These are phyloP conservation scores for Pyrenophora teres DNA, from an alignment of 2,329 filamentous ascomycete genomes.

Conservation along the genomic window DNA sequence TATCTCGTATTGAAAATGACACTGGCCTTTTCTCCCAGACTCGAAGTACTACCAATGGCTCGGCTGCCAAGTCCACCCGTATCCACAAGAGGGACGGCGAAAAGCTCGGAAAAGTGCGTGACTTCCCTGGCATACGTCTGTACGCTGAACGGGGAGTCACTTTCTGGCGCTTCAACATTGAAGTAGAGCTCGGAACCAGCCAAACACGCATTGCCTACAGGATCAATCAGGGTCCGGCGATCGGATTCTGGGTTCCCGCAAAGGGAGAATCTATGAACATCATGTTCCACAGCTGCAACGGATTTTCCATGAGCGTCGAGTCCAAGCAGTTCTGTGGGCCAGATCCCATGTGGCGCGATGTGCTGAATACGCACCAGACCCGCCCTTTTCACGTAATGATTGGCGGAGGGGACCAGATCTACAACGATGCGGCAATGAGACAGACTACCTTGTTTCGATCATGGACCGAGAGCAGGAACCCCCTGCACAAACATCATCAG, in stretches of 20 bases:
- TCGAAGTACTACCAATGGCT: conserved; percentile 53
- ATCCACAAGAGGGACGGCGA: conserved; percentile 73
- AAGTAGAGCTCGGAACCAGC: conserved; percentile 77
- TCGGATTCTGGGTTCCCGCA: conserved; percentile 93
- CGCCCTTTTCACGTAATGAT: conserved; percentile 98
- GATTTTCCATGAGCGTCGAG: conserved; percentile 82
- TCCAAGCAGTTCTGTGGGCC: conserved; percentile 84
- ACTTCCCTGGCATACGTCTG: conserved; percentile 79
- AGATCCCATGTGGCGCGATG: conserved; percentile 95
- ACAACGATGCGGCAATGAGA: conserved; percentile 83
- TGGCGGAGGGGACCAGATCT: conserved; percentile 95
- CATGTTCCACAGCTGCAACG: conserved; percentile 98
- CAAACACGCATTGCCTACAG: conserved; percentile 92
- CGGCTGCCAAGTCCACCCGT: conserved; percentile 49
- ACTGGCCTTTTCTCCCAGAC: conserved; percentile 79
- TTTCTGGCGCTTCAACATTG: conserved; percentile 97
- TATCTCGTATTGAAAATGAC: conserved; percentile 79
- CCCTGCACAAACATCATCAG: conserved; percentile 75
- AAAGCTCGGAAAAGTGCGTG: conserved; percentile 77
- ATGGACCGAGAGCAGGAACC: conserved; percentile 83
- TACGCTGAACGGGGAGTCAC: conserved; percentile 86
- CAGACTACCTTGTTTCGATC: conserved; percentile 77
- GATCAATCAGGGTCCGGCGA: conserved; percentile 87
- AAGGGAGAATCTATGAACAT: conserved; percentile 90
- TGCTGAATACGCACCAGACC: conserved; percentile 88